Conservation (phyloP, 331 rosid species). For the Pyracantha coccinea region DNA sequence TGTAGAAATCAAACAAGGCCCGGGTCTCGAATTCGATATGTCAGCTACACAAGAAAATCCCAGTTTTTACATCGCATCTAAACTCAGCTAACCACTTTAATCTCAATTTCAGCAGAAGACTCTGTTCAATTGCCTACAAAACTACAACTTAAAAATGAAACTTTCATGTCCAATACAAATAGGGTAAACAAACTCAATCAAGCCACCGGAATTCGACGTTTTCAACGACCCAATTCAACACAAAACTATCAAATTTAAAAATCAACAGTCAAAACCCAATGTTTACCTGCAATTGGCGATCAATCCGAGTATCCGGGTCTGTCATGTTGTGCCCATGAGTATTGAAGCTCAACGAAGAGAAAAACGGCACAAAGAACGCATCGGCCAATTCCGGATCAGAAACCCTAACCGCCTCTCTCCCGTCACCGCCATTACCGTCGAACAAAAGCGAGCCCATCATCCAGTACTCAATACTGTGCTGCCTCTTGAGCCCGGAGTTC, state of each 20-base stretch:
- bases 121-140: neutral
- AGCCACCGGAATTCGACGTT: neutral
- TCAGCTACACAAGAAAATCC: neutral
- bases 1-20: neutral
- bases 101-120: neutral
- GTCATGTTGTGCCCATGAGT: conserved; percentile 78
- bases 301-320: conserved; percentile 65
- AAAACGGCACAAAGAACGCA: conserved; percentile 87
- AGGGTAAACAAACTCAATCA: neutral
- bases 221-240: neutral
- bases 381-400: conserved; percentile 81
- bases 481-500: conserved; percentile 69
- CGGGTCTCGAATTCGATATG: neutral
- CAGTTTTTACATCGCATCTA: neutral
- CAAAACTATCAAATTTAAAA: neutral
- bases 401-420: conserved; percentile 60
- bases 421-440: conserved; percentile 19
- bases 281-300: conserved; percentile 88
- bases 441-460: conserved; percentile 82
- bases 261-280: neutral
- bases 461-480: conserved; percentile 97
- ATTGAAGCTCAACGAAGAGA: conserved; percentile 85
- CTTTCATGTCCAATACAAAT: neutral
- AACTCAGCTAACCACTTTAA: neutral
- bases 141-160: neutral